Conservation (phyloP, 371 early-diverging fungal genomes). For the Saksenaea vasiformis region DNA sequence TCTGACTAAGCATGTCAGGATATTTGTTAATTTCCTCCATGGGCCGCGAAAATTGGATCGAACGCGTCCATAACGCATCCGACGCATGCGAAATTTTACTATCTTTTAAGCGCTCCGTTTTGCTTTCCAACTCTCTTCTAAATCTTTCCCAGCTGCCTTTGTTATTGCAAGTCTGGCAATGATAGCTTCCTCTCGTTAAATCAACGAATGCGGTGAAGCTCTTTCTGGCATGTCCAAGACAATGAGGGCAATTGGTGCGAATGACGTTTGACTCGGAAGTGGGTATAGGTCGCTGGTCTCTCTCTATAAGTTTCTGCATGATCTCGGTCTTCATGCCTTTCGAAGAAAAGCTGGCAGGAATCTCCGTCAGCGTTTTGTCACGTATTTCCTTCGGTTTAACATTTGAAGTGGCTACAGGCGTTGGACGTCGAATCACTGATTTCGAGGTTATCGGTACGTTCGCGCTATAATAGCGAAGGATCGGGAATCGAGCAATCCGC, state of each 20-base stretch:
- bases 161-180: slow-evolving; percentile 26
- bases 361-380: background rate
- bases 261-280: slow-evolving; percentile 24
- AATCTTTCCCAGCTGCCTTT: slow-evolving; percentile 10
- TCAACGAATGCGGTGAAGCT: slow-evolving; percentile 43
- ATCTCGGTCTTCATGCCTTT: slow-evolving; percentile 19
- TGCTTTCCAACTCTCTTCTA: slow-evolving; percentile 4
- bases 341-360: background rate
- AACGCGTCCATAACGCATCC: background rate
- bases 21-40: slow-evolving; percentile 28
- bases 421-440: background rate
- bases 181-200: slow-evolving; percentile 35
- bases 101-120: background rate
- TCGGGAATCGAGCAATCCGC: background rate
- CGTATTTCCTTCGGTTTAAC: background rate
- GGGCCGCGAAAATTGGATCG: slow-evolving; percentile 19
- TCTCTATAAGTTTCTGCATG: slow-evolving; percentile 34
- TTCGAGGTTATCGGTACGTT: background rate
- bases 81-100: background rate
- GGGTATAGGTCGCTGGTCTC: slow-evolving; percentile 43
- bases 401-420: background rate
- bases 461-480: background rate
- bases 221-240: slow-evolving; percentile 34
- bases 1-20: slow-evolving; percentile 11
- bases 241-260: slow-evolving; percentile 50